Evolutionary conservation across 2,329 filamentous ascomycete species (phyloP), one percentile per base, ranked within the genome.

Genomic region (Coniosporium tulheliwenetii): DNA sequence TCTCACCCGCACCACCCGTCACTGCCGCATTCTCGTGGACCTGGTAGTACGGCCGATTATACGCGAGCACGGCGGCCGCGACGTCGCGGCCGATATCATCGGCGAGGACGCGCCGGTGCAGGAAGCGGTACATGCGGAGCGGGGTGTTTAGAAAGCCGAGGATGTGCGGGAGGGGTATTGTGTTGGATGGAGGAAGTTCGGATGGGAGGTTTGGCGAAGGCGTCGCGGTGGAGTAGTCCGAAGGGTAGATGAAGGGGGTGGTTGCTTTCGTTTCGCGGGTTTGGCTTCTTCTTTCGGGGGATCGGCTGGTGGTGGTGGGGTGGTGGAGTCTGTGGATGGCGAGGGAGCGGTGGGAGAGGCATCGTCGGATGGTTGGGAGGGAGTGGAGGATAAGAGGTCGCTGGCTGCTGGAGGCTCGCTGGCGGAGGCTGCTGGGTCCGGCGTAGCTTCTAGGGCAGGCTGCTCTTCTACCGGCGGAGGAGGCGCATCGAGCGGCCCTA

Each of bases 71-170:
- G 31, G 82, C 78, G 31, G 85, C 81, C 1, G 89, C 89, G 13
- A 93, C 85, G 47, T 95, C 78, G 35, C 84, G 79, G 39, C 91
- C 91, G 44, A 95, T 78, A 37, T 79, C 71, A 55, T 98, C 89
- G 47, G 89, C 89, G n/a, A 94, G 70, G 46, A 75, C 65, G 41
- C 91, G 81, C 45, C 81, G 79, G 58, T 81, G 93, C 45, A 98
- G 69, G 70, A 87, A 98, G 48, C 91, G 82, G 54, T 81, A 82
- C 45, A 96, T 70, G 44, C 91, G 80, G 48, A 79, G 81, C 1
- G 86, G 83, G 2, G 89, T 95, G 64, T 91, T 89, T 46, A 83
- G 66, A 67, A 98, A 93, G 44, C 91, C 91, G 29, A 98, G 79
- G 43, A 95, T 73, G 58, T 96, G 89, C 1, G 89, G 89, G 59